phyloP scores from a whole-genome alignment of 306 rosid species.

The Potentilla sterilis region DNA sequence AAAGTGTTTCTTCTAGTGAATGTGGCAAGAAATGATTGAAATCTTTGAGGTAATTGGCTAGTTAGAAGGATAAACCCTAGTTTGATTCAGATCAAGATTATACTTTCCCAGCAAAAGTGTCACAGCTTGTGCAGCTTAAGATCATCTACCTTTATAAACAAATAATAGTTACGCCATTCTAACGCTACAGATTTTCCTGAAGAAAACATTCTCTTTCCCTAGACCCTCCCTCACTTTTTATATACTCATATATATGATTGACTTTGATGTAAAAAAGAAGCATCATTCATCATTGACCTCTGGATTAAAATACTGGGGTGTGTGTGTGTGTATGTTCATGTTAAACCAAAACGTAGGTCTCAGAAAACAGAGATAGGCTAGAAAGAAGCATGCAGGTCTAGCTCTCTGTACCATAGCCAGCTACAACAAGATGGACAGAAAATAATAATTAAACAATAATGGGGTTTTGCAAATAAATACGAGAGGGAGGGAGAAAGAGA shows the following conservation, averaged over 20 bases:
- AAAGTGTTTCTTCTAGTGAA: background rate
- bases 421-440: constrained; percentile 22
- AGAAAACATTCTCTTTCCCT: background rate
- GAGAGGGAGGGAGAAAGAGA: constrained; percentile 6
- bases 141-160: background rate
- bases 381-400: background rate
- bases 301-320: background rate
- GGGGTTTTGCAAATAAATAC: constrained; percentile 45
- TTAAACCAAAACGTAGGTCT: background rate
- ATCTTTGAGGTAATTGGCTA: background rate
- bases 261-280: background rate
- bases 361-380: constrained; percentile 4
- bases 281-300: background rate
- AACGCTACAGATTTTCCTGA: background rate
- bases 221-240: background rate
- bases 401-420: background rate
- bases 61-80: background rate
- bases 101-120: background rate
- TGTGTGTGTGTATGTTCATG: background rate
- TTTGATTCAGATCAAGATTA: background rate
- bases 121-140: background rate
- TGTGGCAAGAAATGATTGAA: background rate
- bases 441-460: constrained; percentile 71
- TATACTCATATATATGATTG: background rate
- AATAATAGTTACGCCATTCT: background rate